These are phyloP conservation scores for Elaeis oleifera DNA, from an alignment of 202 grass and related monocot genomes.

Conservation along the genomic window DNA sequence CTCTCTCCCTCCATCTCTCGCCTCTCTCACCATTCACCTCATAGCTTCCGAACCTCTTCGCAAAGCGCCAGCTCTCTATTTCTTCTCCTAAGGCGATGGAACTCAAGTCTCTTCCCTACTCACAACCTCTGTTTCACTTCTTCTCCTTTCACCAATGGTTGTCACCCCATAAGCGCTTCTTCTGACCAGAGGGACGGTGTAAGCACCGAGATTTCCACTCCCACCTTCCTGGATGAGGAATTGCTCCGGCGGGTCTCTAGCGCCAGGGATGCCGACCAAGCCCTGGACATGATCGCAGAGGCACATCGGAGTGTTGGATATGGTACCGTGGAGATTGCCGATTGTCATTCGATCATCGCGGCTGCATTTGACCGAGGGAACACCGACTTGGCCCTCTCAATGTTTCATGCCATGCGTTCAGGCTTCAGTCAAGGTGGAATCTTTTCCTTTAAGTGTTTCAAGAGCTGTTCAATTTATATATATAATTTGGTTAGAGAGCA, in stretches of 20 bases:
- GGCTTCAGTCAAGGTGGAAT: slow-evolving; percentile 40
- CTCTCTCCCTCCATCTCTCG: slow-evolving; percentile 27
- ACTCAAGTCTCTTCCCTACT: no score
- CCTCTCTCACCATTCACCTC: background rate
- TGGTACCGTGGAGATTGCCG: slow-evolving; percentile 23
- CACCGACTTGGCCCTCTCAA: slow-evolving; percentile 42
- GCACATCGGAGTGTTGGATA: slow-evolving; percentile 6
- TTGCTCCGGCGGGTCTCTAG: slow-evolving; percentile 38
- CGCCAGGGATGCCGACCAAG: slow-evolving; percentile 37
- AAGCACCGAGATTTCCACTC: slow-evolving; percentile 17
- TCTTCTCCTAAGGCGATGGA: background rate
- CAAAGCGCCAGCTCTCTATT: background rate
- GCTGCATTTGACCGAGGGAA: slow-evolving; percentile 62
- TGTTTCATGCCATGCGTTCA: slow-evolving; percentile 61
- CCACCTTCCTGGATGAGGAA: slow-evolving; percentile 21
- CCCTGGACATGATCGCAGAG: slow-evolving; percentile 39
- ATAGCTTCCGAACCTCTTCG: slow-evolving; percentile 1
- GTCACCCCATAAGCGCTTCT: slow-evolving; percentile 24
- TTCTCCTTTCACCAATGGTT: slow-evolving; percentile 6
- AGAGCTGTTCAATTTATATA: no score
- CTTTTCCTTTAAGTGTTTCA: background rate
- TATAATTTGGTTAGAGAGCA: no score
- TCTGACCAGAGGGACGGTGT: slow-evolving; percentile 25
- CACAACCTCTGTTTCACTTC: slow-evolving; percentile 9
- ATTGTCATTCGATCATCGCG: slow-evolving; percentile 49